phyloP scores from a whole-genome alignment of 768 basidiomycete species.

The Dioszegia hungarica region DNA sequence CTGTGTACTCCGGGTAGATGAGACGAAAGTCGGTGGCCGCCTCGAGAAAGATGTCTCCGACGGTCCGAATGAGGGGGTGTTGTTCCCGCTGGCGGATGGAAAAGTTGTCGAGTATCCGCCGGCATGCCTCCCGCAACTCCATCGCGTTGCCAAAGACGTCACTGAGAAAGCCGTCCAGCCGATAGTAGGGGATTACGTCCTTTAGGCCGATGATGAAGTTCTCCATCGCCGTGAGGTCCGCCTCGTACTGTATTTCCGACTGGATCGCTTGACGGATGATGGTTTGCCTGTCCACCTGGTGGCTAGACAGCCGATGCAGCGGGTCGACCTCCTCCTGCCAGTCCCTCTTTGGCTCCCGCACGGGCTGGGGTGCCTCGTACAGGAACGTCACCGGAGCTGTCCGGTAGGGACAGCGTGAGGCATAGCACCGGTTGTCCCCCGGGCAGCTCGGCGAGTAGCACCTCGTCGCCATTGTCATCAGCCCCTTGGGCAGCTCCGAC shows the following conservation, averaged over 20 bases:
- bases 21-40: constrained; percentile 81
- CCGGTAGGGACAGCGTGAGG: constrained; percentile 60
- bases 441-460: constrained; percentile 86
- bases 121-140: constrained; percentile 82
- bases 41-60: constrained; percentile 84
- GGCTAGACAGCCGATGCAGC: constrained; percentile 67
- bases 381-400: constrained; percentile 31
- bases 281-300: constrained; percentile 75
- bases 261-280: constrained; percentile 80
- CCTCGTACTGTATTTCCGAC: constrained; percentile 82
- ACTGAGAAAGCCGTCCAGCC: constrained; percentile 84
- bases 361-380: neutral
- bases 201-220: constrained; percentile 72
- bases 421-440: constrained; percentile 75
- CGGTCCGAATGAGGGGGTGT: constrained; percentile 69
- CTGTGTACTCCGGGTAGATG: constrained; percentile 71
- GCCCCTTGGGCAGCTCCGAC: constrained; percentile 56
- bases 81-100: constrained; percentile 83
- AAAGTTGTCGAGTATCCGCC: constrained; percentile 75
- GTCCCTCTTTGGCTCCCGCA: constrained; percentile 48
- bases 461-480: constrained; percentile 80
- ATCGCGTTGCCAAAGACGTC: constrained; percentile 90
- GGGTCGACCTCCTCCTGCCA: constrained; percentile 76
- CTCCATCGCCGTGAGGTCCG: constrained; percentile 80
- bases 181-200: constrained; percentile 62